Evolutionary conservation across 768 basidiomycete species (phyloP), one percentile per base, ranked within the genome.

Genomic region (Podaxis sp.): DNA sequence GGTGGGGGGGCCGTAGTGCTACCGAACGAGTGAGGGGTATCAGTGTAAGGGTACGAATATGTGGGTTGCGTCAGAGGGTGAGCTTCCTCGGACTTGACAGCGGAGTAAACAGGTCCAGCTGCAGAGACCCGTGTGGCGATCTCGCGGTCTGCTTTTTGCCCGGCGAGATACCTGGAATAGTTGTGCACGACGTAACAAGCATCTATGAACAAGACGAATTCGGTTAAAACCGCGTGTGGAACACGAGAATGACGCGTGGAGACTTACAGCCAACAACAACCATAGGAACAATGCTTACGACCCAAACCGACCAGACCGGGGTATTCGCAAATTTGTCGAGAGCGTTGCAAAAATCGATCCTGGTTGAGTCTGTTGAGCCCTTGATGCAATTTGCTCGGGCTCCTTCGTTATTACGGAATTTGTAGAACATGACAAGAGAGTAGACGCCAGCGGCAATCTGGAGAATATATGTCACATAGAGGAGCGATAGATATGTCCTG

Each of bases 251-350:
- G 40, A 44, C n/a, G 48, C 37, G 33, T 24, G 38, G 26, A 40
- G 48, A 74, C 78, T 70, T 62, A 79, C 80, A 80, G 26, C 70
- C 71, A 69, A 78, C 75, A 40, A 77, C 59, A 28, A 80, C 58
- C 48, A 79, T 68, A 17, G 79, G 77, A 41, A 78, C 65, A n/a
- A 77, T 64, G 17, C 72, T 63, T 20, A 70, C 67, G n/a, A 73
- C 72, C 63, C 78, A 69, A 49, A 76, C 48, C 17, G 58, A 68
- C 33, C 71, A 75, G 63, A 72, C 73, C 6, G 72, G 71, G 17
- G 70, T 63, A 22, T 68, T 67, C 54, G 65, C 64, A 59, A 71
- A 69, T 20, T 65, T 64, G 48, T 70, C 70, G 51, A 76, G 15
- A 13, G 68, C 68, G 24, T 76, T 64, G 63, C 79, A 80, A 48